Evolutionary conservation across 2,329 filamentous ascomycete species (phyloP), one percentile per base, ranked within the genome.

Genomic region (Xylaria sp.): DNA sequence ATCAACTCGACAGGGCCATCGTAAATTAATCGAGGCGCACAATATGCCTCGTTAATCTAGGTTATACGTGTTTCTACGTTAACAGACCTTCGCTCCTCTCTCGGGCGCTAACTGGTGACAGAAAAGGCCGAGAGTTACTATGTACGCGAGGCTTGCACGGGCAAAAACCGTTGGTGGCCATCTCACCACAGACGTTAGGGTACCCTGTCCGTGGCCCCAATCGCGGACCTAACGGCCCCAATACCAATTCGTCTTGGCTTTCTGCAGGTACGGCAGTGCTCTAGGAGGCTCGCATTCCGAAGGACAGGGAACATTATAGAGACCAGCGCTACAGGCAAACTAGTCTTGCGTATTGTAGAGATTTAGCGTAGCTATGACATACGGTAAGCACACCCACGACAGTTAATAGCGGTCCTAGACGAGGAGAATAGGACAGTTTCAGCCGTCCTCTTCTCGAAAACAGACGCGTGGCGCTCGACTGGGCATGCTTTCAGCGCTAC

Each of bases 121-220:
- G 81, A 55, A 90, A 55, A 0, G 86, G 88, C 57, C 89, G 81
- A 3, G 89, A 88, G 2, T 88, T 88, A 64, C 86, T 89, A 0
- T 90, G 89, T 75, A 91, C 89, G 33, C 89, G 80, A 76, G 92
- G 89, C 78, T 92, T 0, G 89, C 88, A 41, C 89, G 85, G 0
- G 92, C 88, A 72, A 91, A 90, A 90, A 0, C 89, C 89, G 72
- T 90, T 89, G 74, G 87, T 90, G 0, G 89, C 89, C 71, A 92
- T 86, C 71, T 92, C 89, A 8, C 89, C 88, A 72, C 89, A 91
- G 1, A 91, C 81, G 18, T 85, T 84, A 20, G 86, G 89, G 74
- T 90, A 91, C 70, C 85, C 86, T 2, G 89, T 90, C 56, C 89
- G 80, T 1, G 87, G 90, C 0, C 89, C 89, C 36, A 41, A 57